Evolutionary conservation across 352 stramenopile species (phyloP), one percentile per base, ranked within the genome.

Genomic region (Globisporangium viniferum): DNA sequence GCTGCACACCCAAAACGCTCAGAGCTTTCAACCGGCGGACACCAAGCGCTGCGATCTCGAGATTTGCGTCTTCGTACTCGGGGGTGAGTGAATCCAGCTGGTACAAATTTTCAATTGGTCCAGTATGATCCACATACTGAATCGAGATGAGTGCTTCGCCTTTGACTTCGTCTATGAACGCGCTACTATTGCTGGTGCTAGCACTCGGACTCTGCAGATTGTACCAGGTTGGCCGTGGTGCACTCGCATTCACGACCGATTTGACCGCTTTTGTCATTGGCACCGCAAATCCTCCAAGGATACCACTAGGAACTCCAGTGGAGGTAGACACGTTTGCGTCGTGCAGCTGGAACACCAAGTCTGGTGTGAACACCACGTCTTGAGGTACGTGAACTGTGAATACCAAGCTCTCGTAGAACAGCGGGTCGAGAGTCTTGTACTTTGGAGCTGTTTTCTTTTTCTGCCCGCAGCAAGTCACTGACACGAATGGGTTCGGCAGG

Each of bases 391-490:
- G 72, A 8, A 72, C 59, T 0, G 80, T 60, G 24, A 97, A 93
- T 2, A 89, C 73, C 1, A 93, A 62, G 0, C 88, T 90, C 48
- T 95, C 84, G 67, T 97, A 96, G 61, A 88, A 97, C 0, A 95
- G 73, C 9, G 91, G 91, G 2, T 92, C 78, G 14, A 80, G 73
- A 0, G 90, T 97, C 60, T 81, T 91, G 66, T 64, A 75, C 48
- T 80, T 66, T 3, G 59, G 67, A 5, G 55, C 67, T 0, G 82
- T 91, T 29, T 88, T 82, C 60, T 87, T 80, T 29, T 79, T 70
- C 22, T 90, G 64, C 0, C 87, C 88, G 68, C 81, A 84, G 60
- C 91, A 93, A 12, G 77, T 80, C 31, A 97, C 78, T n/a, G 77
- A 85, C 10, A 97, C 81, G 12, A 87, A 93, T 7, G 92, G 88